These are phyloP conservation scores for Cyclostephanos tholiformis DNA, from an alignment of 108 stramenopile genomes.

Conservation along the genomic window DNA sequence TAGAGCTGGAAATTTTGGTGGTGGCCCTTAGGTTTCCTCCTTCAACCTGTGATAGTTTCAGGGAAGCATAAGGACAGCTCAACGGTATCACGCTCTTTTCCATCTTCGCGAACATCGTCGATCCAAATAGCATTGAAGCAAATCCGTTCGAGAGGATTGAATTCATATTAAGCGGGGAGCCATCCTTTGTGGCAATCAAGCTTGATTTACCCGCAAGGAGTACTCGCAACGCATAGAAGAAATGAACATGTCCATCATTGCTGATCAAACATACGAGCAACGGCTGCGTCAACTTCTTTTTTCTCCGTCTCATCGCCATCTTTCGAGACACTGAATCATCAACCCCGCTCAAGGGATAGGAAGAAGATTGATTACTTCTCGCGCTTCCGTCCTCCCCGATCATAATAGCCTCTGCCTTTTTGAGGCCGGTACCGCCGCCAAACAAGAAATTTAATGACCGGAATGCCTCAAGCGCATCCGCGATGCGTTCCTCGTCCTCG, in stretches of 20 bases:
- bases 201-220: slow-evolving; percentile 13
- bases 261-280: slow-evolving; percentile 40
- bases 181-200: neutral
- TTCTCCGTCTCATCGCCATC: neutral
- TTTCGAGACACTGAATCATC: neutral
- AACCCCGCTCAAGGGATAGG: too few species aligned
- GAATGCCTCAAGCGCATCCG: slow-evolving; percentile 43
- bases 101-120: slow-evolving; percentile 22
- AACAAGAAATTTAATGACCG: slow-evolving; percentile 38
- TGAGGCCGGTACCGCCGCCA: slow-evolving; percentile 5
- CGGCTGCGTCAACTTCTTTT: slow-evolving; percentile 25
- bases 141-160: slow-evolving; percentile 25
- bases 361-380: neutral
- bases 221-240: slow-evolving; percentile 44
- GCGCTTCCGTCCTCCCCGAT: neutral
- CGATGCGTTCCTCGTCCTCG: slow-evolving; percentile 24
- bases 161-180: neutral
- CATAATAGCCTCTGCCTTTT: neutral
- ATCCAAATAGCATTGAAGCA: slow-evolving; percentile 37
- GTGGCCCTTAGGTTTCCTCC: neutral
- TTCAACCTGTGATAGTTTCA: slow-evolving; percentile 33
- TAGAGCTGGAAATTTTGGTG: neutral
- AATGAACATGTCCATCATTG: slow-evolving; percentile 40
- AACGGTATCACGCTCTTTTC: slow-evolving; percentile 31
- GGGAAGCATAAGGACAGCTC: slow-evolving; percentile 22